A percentile compares a stretch with the other conserved stretches of the same genome.
phyloP scores from a whole-genome alignment of 352 stramenopile species.

The Plasmopara muralis region DNA sequence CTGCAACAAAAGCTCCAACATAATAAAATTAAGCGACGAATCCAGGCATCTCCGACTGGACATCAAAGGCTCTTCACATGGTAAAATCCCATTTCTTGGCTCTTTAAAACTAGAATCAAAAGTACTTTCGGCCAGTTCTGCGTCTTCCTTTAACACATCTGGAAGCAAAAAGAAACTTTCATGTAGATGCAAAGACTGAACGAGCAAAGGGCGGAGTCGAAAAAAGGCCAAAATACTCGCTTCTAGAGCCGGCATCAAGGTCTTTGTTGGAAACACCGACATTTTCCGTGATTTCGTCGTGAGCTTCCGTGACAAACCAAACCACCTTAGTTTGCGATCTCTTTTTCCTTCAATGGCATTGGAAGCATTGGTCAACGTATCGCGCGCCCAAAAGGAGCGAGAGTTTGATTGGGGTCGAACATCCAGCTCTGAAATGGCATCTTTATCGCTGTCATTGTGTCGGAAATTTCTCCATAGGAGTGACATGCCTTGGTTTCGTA shows the following conservation, averaged over 20 bases:
- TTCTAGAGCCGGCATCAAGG: neutral
- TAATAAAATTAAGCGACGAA: conserved; percentile 22
- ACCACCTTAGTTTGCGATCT: conserved; percentile 11
- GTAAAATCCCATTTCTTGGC: conserved; percentile 7
- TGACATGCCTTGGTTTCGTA: conserved; percentile 32
- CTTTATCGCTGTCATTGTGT: conserved; percentile 16
- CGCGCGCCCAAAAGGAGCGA: conserved; percentile 10
- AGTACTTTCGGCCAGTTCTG: conserved; percentile 1
- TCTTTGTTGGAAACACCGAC: conserved; percentile 6
- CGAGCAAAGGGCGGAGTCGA: conserved; percentile 25
- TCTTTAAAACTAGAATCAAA: no score
- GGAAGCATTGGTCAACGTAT: conserved; percentile 1
- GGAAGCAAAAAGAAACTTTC: conserved; percentile 19
- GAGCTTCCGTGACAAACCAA: conserved; percentile 11
- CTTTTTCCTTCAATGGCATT: conserved; percentile 12
- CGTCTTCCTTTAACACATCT: conserved; percentile 13
- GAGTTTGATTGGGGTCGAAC: conserved; percentile 2
- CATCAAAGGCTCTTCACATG: neutral
- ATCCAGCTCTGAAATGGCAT: neutral
- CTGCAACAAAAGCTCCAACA: conserved; percentile 39
- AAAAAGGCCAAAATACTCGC: conserved; percentile 25
- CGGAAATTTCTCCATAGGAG: conserved; percentile 50
- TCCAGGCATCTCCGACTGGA: conserved; percentile 10
- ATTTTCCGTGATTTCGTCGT: conserved; percentile 21
- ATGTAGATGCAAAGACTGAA: conserved; percentile 20